Conservation (phyloP, 2,329 filamentous ascomycete genomes). For the Fusarium drepaniforme region DNA sequence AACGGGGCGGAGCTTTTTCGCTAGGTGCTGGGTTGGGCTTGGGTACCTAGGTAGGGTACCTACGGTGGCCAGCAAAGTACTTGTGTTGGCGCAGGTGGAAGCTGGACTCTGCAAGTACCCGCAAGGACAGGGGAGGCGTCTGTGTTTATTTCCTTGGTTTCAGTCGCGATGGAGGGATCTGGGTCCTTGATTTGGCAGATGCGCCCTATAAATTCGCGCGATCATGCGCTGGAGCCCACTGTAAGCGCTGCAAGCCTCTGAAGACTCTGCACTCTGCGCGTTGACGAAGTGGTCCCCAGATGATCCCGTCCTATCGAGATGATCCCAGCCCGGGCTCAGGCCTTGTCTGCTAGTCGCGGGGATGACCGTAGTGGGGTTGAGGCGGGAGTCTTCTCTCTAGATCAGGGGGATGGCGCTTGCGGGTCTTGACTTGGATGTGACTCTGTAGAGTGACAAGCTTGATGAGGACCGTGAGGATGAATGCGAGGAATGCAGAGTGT, state of each 20-base stretch:
- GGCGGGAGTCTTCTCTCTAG: conserved; percentile 24
- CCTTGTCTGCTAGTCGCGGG: conserved; percentile 31
- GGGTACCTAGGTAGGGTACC: conserved; percentile 29
- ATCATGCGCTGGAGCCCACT: conserved; percentile 20
- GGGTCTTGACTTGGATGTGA: conserved; percentile 19
- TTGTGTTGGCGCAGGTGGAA: conserved; percentile 19
- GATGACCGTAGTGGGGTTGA: conserved; percentile 36
- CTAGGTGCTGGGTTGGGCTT: conserved; percentile 28
- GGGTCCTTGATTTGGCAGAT: conserved; percentile 7
- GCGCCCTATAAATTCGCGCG: conserved; percentile 22
- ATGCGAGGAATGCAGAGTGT: conserved; percentile 30
- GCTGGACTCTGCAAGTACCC: conserved; percentile 25
- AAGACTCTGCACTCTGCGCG: neutral
- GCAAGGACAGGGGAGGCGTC: conserved; percentile 15
- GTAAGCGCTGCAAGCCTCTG: conserved; percentile 7
- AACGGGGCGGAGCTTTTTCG: conserved; percentile 35
- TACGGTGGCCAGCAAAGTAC: conserved; percentile 26
- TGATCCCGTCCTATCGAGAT: conserved; percentile 18
- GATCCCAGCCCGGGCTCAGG: conserved; percentile 15
- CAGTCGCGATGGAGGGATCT: conserved; percentile 24
- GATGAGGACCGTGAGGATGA: neutral
- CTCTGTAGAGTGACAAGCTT: neutral
- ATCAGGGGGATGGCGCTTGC: conserved; percentile 33
- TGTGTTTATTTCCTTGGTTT: conserved; percentile 36
- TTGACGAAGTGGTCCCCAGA: conserved; percentile 15